A percentile compares a stretch with the other conserved stretches of the same genome.
Evolutionary conservation across 495 filamentous ascomycete species (phyloP).

Genomic region (Tuber melanosporum): DNA sequence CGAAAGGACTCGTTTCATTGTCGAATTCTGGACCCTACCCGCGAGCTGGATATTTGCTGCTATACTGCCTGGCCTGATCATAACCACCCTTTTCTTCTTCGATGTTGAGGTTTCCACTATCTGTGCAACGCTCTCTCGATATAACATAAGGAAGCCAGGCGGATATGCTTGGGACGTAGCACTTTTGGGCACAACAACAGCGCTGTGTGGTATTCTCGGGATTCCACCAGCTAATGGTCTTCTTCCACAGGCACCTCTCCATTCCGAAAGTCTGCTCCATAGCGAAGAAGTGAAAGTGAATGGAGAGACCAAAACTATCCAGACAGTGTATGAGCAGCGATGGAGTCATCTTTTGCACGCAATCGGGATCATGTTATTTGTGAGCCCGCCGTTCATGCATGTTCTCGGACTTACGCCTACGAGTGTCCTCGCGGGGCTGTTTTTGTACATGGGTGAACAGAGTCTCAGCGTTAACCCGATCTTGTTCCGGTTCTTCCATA

Average conservation of each 20-base stretch:
- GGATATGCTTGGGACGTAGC: conserved; percentile 67
- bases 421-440: conserved; percentile 61
- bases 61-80: conserved; percentile 60
- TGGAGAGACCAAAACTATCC: conserved; percentile 33
- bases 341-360: conserved; percentile 63
- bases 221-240: conserved; percentile 66
- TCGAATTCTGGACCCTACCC: conserved; percentile 61
- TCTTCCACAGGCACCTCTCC: conserved; percentile 62
- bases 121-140: conserved; percentile 62
- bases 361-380: conserved; percentile 55
- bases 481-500: conserved; percentile 56
- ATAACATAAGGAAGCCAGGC: conserved; percentile 59
- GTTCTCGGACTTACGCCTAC: conserved; percentile 64
- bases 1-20: conserved; percentile 55
- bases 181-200: conserved; percentile 62
- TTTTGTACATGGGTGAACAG: conserved; percentile 70
- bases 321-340: conserved; percentile 58
- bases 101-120: conserved; percentile 72
- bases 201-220: conserved; percentile 61
- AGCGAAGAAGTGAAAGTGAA: conserved; percentile 44
- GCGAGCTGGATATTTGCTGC: conserved; percentile 58
- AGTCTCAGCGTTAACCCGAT: conserved; percentile 64
- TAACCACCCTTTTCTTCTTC: conserved; percentile 67
- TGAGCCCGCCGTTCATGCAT: conserved; percentile 62
- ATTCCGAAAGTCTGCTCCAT: conserved; percentile 62